A percentile compares a stretch with the other conserved stretches of the same genome.
Evolutionary conservation across 805 yeast genomes (phyloP).

Genomic region (Candida chilensis): DNA sequence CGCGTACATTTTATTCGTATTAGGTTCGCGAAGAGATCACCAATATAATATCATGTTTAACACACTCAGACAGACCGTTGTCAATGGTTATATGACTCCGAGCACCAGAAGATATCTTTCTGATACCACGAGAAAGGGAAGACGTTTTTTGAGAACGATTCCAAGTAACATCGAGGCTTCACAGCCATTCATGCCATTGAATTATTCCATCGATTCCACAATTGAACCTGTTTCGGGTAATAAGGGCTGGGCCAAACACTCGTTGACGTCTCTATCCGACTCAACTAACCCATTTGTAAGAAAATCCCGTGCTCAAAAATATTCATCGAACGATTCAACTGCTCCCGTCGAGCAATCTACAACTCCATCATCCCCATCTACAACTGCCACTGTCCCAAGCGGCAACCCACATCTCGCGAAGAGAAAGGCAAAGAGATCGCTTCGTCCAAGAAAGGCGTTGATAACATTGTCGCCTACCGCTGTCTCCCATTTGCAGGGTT

Average conservation of each 20-base stretch:
- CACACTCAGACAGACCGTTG: no score
- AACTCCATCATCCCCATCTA: constrained; percentile 4
- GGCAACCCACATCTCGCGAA: constrained; percentile 3
- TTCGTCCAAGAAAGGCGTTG: constrained; percentile 85
- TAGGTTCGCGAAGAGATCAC: no score
- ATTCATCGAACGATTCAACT: background rate
- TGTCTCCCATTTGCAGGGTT: constrained; percentile 52
- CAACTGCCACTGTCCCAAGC: constrained; percentile 3
- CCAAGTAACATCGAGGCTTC: constrained; percentile 2
- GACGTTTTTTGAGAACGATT: constrained; percentile 9
- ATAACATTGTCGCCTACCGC: constrained; percentile 77
- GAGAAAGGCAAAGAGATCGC: constrained; percentile 40
- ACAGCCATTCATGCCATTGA: background rate
- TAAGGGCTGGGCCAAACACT: constrained; percentile 1
- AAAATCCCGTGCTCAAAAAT: background rate
- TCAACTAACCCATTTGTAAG: background rate
- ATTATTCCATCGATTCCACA: constrained; percentile 1
- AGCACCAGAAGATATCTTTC: no score
- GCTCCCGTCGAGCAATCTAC: constrained; percentile 2
- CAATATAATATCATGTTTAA: no score
- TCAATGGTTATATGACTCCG: no score
- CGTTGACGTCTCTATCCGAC: background rate
- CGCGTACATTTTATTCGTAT: no score
- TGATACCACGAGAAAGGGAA: no score
- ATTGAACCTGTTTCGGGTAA: background rate